Percentiles rank a stretch among this genome's conserved stretches.
These are phyloP conservation scores for Sugiyamaella chiloensis DNA, from an alignment of 805 yeast species.

Conservation along the genomic window DNA sequence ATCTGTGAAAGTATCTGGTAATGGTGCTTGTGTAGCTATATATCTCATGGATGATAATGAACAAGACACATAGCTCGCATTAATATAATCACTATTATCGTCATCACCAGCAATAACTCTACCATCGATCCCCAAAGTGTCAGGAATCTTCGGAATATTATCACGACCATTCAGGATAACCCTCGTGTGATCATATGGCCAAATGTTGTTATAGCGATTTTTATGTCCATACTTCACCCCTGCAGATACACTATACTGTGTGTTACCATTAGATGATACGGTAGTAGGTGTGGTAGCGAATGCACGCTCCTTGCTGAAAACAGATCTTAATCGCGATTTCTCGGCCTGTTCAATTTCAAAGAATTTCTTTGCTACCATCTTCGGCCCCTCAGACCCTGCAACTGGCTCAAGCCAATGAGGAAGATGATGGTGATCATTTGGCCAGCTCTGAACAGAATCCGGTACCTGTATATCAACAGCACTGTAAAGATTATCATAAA, in stretches of 20 bases:
- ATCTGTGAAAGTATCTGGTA: conserved; percentile 73
- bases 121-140: background rate
- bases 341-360: conserved; percentile 67
- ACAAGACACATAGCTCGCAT: conserved; percentile 68
- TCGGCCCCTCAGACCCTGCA: conserved; percentile 38
- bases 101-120: background rate
- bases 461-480: conserved; percentile 17
- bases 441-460: background rate
- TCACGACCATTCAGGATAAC: conserved; percentile 48
- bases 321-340: conserved; percentile 57
- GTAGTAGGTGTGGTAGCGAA: conserved; percentile 7
- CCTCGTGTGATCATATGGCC: conserved; percentile 81
- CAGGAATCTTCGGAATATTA: conserved; percentile 16
- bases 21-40: conserved; percentile 94
- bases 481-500: conserved; percentile 27
- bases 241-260: conserved; percentile 51
- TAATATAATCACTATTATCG: conserved; percentile 58
- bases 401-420: conserved; percentile 55
- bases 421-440: conserved; percentile 27
- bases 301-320: conserved; percentile 30
- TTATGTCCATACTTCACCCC: conserved; percentile 81
- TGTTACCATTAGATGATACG: conserved; percentile 19
- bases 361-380: conserved; percentile 51
- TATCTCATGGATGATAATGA: conserved; percentile 42
- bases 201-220: conserved; percentile 84